Evolutionary conservation across 2,329 filamentous ascomycete species (phyloP).

Genomic region (Huntiella moniliformis): DNA sequence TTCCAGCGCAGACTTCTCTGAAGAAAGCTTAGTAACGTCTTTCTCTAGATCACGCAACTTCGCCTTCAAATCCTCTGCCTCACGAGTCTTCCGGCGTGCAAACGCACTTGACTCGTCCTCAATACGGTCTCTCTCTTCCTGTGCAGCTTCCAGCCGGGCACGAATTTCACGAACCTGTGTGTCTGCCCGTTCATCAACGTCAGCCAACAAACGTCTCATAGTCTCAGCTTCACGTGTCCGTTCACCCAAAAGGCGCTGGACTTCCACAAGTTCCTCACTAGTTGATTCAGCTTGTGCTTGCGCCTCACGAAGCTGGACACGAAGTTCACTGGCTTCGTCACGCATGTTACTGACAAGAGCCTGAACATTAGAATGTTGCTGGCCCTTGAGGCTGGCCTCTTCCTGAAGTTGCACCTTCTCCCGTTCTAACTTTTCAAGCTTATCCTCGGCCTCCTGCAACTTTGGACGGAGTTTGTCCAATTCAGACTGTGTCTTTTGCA

Average conservation of each 20-base stretch:
- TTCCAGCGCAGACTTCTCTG: constrained; percentile 64
- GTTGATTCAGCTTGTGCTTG: constrained; percentile 65
- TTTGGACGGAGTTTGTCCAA: constrained; percentile 43
- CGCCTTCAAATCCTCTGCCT: constrained; percentile 68
- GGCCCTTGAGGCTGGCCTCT: constrained; percentile 65
- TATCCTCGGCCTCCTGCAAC: constrained; percentile 52
- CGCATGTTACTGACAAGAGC: constrained; percentile 80
- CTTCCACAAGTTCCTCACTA: constrained; percentile 81
- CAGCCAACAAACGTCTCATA: constrained; percentile 73
- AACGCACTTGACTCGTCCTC: constrained; percentile 76
- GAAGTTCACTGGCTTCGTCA: constrained; percentile 74
- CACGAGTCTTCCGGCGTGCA: constrained; percentile 56
- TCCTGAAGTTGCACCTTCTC: constrained; percentile 54
- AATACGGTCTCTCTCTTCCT: constrained; percentile 84
- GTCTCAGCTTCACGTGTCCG: constrained; percentile 83
- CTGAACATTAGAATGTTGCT: constrained; percentile 72
- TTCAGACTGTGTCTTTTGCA: constrained; percentile 56
- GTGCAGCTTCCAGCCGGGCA: constrained; percentile 65
- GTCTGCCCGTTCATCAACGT: constrained; percentile 71
- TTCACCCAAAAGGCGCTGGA: constrained; percentile 69
- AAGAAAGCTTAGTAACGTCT: constrained; percentile 47
- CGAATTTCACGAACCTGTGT: constrained; percentile 73
- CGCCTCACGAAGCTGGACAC: constrained; percentile 79
- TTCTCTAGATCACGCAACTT: constrained; percentile 68
- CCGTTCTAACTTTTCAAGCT: constrained; percentile 46